Conservation (phyloP, 1,284 basidiomycete genomes). For the Leccinum fuscescens region DNA sequence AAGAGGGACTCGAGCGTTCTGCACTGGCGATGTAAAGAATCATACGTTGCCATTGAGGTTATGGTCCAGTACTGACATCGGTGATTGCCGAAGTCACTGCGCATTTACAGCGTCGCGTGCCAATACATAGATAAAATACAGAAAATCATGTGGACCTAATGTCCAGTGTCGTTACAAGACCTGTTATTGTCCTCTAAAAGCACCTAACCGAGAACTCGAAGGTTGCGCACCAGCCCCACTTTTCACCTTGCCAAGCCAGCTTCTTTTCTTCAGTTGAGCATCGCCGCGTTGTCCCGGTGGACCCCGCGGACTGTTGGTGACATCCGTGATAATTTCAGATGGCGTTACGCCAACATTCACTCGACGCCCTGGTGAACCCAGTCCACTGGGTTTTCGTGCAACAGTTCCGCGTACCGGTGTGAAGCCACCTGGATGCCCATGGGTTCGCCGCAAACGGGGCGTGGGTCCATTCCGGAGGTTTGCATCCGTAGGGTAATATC, state of each 20-base stretch:
- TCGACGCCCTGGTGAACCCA: constrained; percentile 47
- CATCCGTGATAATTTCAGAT: constrained; percentile 51
- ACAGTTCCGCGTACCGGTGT: constrained; percentile 61
- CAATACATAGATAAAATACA: constrained; percentile 4
- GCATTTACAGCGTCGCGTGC: not conserved
- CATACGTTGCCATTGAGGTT: constrained; percentile 66
- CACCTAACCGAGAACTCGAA: constrained; percentile 29
- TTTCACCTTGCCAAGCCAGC: constrained; percentile 66
- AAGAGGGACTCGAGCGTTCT: constrained; percentile 89
- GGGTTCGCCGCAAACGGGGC: constrained; percentile 56
- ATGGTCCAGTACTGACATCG: constrained; percentile 5
- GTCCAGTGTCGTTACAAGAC: constrained; percentile 9
- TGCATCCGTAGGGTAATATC: constrained; percentile 48
- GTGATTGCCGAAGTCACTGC: constrained; percentile 20
- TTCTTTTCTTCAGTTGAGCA: constrained; percentile 43
- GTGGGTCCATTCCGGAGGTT: constrained; percentile 50
- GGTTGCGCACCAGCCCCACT: constrained; percentile 30
- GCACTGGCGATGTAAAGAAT: constrained; percentile 81
- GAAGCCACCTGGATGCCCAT: constrained; percentile 61
- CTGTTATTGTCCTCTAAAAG: constrained; percentile 28
- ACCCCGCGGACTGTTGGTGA: constrained; percentile 63
- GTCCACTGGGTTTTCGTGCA: constrained; percentile 37
- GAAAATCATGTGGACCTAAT: constrained; percentile 6
- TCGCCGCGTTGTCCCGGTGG: constrained; percentile 26
- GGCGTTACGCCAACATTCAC: constrained; percentile 32